These are phyloP conservation scores for Serendipita sp. DNA, from an alignment of 768 basidiomycete species.

Conservation along the genomic window DNA sequence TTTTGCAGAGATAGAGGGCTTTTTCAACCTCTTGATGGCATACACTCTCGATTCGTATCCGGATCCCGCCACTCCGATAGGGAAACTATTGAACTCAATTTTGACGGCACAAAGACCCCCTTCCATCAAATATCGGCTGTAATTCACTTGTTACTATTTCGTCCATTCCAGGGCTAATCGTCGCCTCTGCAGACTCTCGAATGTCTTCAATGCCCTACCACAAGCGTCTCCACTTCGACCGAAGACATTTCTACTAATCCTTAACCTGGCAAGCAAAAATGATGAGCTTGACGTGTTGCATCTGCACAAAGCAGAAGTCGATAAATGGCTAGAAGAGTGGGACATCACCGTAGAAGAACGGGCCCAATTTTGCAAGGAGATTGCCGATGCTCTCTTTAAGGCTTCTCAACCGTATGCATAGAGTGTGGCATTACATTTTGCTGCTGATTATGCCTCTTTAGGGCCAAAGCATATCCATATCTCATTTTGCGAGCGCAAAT, in stretches of 20 bases:
- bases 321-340: conserved; percentile 70
- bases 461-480: conserved; percentile 48
- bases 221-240: conserved; percentile 47
- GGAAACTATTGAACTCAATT: conserved; percentile 36
- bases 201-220: conserved; percentile 64
- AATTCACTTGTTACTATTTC: conserved; percentile 11
- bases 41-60: conserved; percentile 51
- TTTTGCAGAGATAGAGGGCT: conserved; percentile 59
- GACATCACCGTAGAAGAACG: conserved; percentile 45
- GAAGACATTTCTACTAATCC: conserved; percentile 42
- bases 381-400: conserved; percentile 44
- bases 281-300: conserved; percentile 47
- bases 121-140: conserved; percentile 66
- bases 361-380: conserved; percentile 43
- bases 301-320: conserved; percentile 42
- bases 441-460: conserved; percentile 16
- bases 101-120: conserved; percentile 32
- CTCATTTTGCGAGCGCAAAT: conserved; percentile 43
- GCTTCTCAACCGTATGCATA: conserved; percentile 40
- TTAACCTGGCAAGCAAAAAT: conserved; percentile 41
- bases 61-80: conserved; percentile 37
- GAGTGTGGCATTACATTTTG: neutral
- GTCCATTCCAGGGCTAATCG: conserved; percentile 8
- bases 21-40: conserved; percentile 68
- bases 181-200: conserved; percentile 41